Conservation (phyloP, 2,329 filamentous ascomycete genomes). For the Verticillium zaregamsianum region DNA sequence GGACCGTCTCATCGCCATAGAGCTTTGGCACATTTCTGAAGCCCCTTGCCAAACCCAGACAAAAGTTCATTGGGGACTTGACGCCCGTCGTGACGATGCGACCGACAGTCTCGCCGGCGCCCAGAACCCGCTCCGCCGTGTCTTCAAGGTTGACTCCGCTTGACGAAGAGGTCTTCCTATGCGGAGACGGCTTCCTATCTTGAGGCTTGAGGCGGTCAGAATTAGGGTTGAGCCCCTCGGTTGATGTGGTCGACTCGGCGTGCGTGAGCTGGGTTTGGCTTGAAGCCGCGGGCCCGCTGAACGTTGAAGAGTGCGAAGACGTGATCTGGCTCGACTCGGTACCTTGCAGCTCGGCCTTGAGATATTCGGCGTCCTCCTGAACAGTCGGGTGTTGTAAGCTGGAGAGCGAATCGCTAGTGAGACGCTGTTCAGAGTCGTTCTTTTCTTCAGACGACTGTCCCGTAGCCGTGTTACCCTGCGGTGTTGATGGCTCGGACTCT, state of each 20-base stretch:
- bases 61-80: slow-evolving; percentile 81
- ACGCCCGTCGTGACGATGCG: slow-evolving; percentile 72
- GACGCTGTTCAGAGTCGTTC: neutral
- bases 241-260: neutral
- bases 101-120: slow-evolving; percentile 62
- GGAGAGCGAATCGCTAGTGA: neutral
- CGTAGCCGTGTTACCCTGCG: neutral
- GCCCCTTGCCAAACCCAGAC: slow-evolving; percentile 74
- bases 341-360: neutral
- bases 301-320: neutral
- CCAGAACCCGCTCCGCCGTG: slow-evolving; percentile 54
- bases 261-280: neutral
- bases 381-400: neutral
- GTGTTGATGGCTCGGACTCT: slow-evolving; percentile 4
- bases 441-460: neutral
- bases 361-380: neutral
- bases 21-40: slow-evolving; percentile 84
- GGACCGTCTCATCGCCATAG: slow-evolving; percentile 79
- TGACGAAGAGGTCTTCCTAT: slow-evolving; percentile 11
- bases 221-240: neutral
- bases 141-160: slow-evolving; percentile 1
- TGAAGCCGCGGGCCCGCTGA: neutral
- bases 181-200: neutral
- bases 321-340: neutral
- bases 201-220: neutral